Evolutionary conservation across 2,329 filamentous ascomycete species (phyloP).

Genomic region (Claviceps humidiphila): DNA sequence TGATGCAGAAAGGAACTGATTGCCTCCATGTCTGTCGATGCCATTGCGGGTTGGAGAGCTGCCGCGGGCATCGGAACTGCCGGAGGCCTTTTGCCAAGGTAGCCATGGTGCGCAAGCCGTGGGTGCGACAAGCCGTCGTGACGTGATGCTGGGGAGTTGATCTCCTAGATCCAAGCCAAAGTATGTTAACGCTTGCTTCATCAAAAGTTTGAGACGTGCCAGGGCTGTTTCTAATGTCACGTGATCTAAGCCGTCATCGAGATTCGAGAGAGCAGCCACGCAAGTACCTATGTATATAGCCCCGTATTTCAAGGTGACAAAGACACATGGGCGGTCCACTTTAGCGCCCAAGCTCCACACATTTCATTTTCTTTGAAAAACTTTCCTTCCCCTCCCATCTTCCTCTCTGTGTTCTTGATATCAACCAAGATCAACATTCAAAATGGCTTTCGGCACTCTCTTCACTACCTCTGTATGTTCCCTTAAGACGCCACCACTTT

Average conservation of each 20-base stretch:
- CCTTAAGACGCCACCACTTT: neutral
- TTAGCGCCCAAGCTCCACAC: conserved; percentile 9
- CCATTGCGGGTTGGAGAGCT: conserved; percentile 18
- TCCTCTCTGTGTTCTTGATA: conserved; percentile 1
- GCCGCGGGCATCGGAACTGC: conserved; percentile 22
- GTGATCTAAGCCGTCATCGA: conserved; percentile 4
- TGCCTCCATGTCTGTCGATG: conserved; percentile 13
- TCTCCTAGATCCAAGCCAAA: too few relatives aligned
- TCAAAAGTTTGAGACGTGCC: neutral
- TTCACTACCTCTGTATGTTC: conserved; percentile 66
- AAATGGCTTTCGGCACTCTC: conserved; percentile 95
- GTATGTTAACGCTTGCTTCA: neutral
- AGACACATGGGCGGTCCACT: too few relatives aligned
- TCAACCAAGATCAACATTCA: conserved; percentile 27
- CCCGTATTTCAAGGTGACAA: too few relatives aligned
- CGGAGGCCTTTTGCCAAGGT: conserved; percentile 21
- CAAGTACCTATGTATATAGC: too few relatives aligned
- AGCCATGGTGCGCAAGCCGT: conserved; percentile 16
- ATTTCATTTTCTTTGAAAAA: neutral
- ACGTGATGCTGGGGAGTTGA: neutral
- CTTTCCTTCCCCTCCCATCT: conserved; percentile 9
- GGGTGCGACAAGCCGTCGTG: neutral
- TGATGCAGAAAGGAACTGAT: conserved; percentile 14
- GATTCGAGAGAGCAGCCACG: too few relatives aligned
- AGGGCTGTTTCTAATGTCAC: conserved; percentile 6